Evolutionary conservation across 306 rosid genomes (phyloP).

Genomic region (Argentina anserina): DNA sequence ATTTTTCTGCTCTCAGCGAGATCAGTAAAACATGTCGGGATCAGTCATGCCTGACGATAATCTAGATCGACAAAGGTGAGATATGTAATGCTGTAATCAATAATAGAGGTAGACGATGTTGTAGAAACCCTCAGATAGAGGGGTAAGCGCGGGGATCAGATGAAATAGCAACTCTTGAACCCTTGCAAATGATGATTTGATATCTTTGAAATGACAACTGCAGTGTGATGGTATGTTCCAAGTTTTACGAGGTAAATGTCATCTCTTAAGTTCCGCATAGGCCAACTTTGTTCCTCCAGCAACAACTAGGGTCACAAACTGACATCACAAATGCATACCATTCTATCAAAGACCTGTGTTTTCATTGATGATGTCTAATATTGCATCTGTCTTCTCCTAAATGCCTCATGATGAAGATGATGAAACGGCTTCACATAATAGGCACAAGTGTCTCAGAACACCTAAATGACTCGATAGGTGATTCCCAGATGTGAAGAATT

Average conservation of each 20-base stretch:
- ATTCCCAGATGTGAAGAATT: background rate
- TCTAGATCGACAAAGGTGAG: constrained; percentile 9
- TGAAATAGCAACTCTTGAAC: background rate
- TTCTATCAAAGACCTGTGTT: background rate
- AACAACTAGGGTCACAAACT: background rate
- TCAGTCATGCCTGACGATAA: background rate
- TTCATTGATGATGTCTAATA: background rate
- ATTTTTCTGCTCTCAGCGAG: constrained; percentile 26
- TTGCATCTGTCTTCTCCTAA: background rate
- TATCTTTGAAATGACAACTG: background rate
- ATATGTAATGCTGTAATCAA: constrained; percentile 2
- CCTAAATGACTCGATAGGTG: background rate
- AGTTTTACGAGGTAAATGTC: background rate
- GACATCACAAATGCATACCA: background rate
- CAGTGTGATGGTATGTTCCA: background rate
- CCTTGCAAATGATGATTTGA: background rate
- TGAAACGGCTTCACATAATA: background rate
- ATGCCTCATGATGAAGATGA: background rate
- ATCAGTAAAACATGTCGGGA: constrained; percentile 8
- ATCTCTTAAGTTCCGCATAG: background rate
- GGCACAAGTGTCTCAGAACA: background rate
- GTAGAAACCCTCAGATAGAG: background rate
- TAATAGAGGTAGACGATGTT: background rate
- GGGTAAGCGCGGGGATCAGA: background rate
- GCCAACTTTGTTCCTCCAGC: background rate